Percentiles rank a stretch among this genome's conserved stretches.
phyloP scores from a whole-genome alignment of 495 filamentous ascomycete genomes.

The Aspergillus affinis region DNA sequence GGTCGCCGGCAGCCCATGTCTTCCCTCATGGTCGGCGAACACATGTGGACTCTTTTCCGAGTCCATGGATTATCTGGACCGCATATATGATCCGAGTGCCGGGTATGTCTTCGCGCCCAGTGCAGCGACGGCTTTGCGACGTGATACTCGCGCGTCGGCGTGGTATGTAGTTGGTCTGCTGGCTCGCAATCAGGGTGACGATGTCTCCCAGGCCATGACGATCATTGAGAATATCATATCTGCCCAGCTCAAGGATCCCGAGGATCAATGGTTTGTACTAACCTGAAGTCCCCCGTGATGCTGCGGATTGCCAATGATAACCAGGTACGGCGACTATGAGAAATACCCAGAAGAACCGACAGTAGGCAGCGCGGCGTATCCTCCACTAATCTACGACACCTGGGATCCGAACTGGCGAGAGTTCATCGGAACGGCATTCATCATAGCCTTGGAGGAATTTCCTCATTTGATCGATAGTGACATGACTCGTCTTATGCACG shows the following conservation, averaged over 20 bases:
- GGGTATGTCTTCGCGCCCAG: constrained; percentile 23
- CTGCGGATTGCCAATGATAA: not conserved
- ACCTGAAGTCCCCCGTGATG: not conserved
- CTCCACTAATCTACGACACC: constrained; percentile 29
- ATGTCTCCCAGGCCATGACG: constrained; percentile 34
- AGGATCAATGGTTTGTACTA: constrained; percentile 30
- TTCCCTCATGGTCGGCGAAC: not conserved
- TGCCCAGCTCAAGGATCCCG: constrained; percentile 35
- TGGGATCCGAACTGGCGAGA: constrained; percentile 48
- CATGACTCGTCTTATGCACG: constrained; percentile 29
- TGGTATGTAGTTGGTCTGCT: constrained; percentile 44
- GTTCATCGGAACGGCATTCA: constrained; percentile 41
- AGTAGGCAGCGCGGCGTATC: constrained; percentile 36
- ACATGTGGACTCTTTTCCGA: constrained; percentile 23
- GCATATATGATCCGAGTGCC: constrained; percentile 17
- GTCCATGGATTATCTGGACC: constrained; percentile 30
- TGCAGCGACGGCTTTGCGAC: constrained; percentile 23
- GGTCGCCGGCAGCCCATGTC: not conserved
- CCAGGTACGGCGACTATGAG: constrained; percentile 41
- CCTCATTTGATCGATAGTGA: constrained; percentile 27
- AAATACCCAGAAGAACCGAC: constrained; percentile 38
- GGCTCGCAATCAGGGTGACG: constrained; percentile 33
- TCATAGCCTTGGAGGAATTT: constrained; percentile 41
- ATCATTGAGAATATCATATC: constrained; percentile 41
- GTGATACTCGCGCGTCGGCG: constrained; percentile 36